phyloP scores from a whole-genome alignment of 2,329 filamentous ascomycete genomes.

The Cytospora mali region DNA sequence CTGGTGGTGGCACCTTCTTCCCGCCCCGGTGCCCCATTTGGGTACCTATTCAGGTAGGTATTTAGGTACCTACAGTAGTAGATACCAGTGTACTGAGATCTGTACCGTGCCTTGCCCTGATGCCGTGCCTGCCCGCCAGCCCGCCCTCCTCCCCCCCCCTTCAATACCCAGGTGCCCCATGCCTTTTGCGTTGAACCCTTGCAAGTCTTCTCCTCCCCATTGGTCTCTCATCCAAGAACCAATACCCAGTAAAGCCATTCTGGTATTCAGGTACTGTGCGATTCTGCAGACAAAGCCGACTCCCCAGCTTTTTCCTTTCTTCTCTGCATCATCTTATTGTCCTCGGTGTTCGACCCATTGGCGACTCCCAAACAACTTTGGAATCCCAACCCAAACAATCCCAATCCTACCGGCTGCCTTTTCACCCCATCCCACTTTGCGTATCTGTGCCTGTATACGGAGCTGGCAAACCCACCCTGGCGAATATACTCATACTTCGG shows the following conservation, averaged over 20 bases:
- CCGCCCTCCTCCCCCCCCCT: background rate
- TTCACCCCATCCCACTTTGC: background rate
- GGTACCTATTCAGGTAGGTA: background rate
- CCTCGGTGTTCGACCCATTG: background rate
- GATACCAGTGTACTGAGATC: background rate
- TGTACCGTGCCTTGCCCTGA: constrained; percentile 7
- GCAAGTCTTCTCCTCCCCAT: constrained; percentile 11
- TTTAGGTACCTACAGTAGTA: constrained; percentile 4
- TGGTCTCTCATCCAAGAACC: constrained; percentile 1
- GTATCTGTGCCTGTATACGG: background rate
- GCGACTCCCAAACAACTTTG: background rate
- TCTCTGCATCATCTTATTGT: constrained; percentile 1
- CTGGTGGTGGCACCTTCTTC: background rate
- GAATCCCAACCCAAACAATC: background rate
- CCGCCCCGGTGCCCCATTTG: constrained; percentile 2
- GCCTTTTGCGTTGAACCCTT: constrained; percentile 1
- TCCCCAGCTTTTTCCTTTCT: background rate
- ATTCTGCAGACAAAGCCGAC: constrained; percentile 1
- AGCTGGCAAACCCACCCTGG: background rate
- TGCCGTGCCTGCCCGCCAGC: background rate
- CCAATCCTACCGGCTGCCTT: background rate
- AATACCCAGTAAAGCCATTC: background rate
- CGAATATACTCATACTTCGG: background rate
- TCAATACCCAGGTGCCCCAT: background rate
- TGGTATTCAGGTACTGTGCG: constrained; percentile 1